These are phyloP conservation scores for Thamnidium elegans DNA, from an alignment of 192 early-diverging fungal genomes.

Conservation along the genomic window DNA sequence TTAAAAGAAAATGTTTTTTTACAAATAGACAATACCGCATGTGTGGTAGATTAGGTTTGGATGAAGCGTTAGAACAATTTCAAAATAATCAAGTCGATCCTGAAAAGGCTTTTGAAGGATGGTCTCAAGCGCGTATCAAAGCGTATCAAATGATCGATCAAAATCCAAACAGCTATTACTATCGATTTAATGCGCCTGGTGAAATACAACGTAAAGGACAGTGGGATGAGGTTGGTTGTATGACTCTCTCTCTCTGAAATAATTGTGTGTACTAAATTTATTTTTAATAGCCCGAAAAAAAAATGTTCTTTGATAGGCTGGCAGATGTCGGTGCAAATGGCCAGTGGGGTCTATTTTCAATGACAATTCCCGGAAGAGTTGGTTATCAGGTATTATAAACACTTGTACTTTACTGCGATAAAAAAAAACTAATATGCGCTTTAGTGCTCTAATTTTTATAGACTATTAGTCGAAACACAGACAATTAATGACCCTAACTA, in stretches of 20 bases:
- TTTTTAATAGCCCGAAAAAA: constrained; percentile 65
- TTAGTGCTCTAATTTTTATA: constrained; percentile 92
- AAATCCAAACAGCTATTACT: constrained; percentile 96
- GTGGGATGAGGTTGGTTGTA: constrained; percentile 66
- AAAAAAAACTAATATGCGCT: neutral
- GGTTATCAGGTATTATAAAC: constrained; percentile 79
- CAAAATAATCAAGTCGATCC: constrained; percentile 72
- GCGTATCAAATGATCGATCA: constrained; percentile 89
- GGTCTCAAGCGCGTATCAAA: constrained; percentile 86
- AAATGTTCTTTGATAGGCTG: constrained; percentile 76
- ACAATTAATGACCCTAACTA: constrained; percentile 89
- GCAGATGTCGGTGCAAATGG: constrained; percentile 86
- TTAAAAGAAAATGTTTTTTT: neutral
- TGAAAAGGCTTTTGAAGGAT: constrained; percentile 87
- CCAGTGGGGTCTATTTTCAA: constrained; percentile 94
- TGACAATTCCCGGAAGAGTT: constrained; percentile 90
- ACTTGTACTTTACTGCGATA: neutral
- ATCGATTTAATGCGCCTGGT: constrained; percentile 95
- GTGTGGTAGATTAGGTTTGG: constrained; percentile 69
- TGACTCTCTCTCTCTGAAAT: neutral
- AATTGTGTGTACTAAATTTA: neutral
- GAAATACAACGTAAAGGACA: constrained; percentile 88
- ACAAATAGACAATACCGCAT: constrained; percentile 58
- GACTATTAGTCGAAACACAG: constrained; percentile 78
- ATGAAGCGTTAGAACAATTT: constrained; percentile 84